These are phyloP conservation scores for Xylaria venustula DNA, from an alignment of 495 filamentous ascomycete genomes.

Conservation along the genomic window DNA sequence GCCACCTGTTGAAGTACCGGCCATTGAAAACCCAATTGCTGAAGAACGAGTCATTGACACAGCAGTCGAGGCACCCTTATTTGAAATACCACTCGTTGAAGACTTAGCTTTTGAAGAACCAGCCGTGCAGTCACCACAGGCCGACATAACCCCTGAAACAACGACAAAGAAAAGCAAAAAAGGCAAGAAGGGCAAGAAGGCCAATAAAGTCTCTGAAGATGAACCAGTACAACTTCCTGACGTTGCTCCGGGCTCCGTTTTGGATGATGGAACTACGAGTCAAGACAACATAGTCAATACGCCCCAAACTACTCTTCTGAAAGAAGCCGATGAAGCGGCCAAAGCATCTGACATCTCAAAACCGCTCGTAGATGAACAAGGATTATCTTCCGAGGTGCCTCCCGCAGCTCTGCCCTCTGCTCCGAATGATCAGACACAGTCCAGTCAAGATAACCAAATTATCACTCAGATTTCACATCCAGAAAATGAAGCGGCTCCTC, in stretches of 20 bases:
- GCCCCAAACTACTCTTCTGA: background rate
- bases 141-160: background rate
- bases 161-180: constrained; percentile 29
- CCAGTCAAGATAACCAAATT: background rate
- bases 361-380: background rate
- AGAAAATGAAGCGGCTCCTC: background rate
- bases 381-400: background rate
- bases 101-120: background rate
- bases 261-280: background rate
- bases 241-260: background rate
- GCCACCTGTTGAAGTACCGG: too few species aligned
- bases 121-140: background rate
- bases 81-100: too few species aligned
- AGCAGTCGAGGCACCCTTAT: too few species aligned
- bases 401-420: background rate
- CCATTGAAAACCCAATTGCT: too few species aligned
- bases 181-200: constrained; percentile 28
- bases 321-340: background rate
- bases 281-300: background rate
- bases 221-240: constrained; percentile 2
- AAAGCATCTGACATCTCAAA: background rate
- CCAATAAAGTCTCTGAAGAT: constrained; percentile 14
- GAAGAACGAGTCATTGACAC: too few species aligned
- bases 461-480: background rate
- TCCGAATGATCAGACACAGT: background rate